phyloP scores from a whole-genome alignment of 2,329 filamentous ascomycete species.

The Xylariomycetidae sp. region DNA sequence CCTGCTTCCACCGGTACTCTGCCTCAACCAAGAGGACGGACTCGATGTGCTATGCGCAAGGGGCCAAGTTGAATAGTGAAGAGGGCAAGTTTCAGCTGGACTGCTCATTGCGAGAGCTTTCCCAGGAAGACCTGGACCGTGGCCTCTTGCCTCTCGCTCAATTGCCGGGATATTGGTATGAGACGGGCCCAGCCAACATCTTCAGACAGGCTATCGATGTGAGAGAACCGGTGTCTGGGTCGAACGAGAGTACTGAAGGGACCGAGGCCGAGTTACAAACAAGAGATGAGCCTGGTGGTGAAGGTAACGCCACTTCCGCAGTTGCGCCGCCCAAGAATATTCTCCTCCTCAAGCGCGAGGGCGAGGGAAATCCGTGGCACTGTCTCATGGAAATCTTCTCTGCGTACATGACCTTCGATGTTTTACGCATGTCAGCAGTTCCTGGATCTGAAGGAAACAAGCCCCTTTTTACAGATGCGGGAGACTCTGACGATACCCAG shows the following conservation, averaged over 20 bases:
- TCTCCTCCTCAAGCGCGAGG: slow-evolving; percentile 31
- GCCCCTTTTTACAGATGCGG: slow-evolving; percentile 15
- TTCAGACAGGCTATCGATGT: slow-evolving; percentile 6
- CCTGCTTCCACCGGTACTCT: slow-evolving; percentile 8
- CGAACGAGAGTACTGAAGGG: not conserved
- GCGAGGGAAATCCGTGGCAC: slow-evolving; percentile 29
- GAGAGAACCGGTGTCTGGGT: not conserved
- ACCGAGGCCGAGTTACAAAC: not conserved
- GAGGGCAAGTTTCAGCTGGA: slow-evolving; percentile 4
- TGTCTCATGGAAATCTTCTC: slow-evolving; percentile 30
- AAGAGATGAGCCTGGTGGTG: too few species aligned
- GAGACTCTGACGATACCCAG: slow-evolving; percentile 22
- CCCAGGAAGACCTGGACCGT: slow-evolving; percentile 3
- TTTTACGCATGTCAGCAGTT: slow-evolving; percentile 23
- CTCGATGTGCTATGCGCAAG: slow-evolving; percentile 8
- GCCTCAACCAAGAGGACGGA: slow-evolving; percentile 5
- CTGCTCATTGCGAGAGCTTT: slow-evolving; percentile 6
- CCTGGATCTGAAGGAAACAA: slow-evolving; percentile 5
- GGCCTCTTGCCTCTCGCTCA: slow-evolving; percentile 4
- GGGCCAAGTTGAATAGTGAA: slow-evolving; percentile 3
- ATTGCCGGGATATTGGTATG: slow-evolving; percentile 9
- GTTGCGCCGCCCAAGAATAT: slow-evolving; percentile 9
- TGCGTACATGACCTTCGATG: slow-evolving; percentile 28
- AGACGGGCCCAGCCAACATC: slow-evolving; percentile 5
- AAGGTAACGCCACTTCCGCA: not conserved